Percentiles rank a stretch among this genome's conserved stretches.
Conservation (phyloP, 176 grass and related monocot species). For the Urochloa ruziziensis region DNA sequence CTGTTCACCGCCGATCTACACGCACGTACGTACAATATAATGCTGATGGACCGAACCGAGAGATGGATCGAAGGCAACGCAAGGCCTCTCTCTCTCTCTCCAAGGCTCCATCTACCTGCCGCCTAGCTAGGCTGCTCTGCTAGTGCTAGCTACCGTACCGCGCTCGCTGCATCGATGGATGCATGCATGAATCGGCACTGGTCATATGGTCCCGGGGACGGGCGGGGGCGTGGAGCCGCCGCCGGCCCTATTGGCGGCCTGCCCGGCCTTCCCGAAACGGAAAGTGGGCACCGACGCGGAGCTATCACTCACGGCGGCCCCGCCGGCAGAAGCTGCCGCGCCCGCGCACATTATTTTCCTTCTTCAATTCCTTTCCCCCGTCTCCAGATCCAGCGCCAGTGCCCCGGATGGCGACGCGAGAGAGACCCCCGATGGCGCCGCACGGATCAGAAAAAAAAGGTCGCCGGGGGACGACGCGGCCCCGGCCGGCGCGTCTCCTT, state of each 20-base stretch:
- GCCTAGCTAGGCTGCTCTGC: too few species aligned
- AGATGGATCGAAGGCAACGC: too few species aligned
- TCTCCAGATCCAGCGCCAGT: slow-evolving; percentile 35
- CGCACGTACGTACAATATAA: too few species aligned
- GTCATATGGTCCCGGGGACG: too few species aligned
- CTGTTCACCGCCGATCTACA: background rate
- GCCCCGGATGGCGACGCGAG: slow-evolving; percentile 21
- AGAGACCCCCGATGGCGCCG: background rate
- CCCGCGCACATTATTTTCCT: background rate
- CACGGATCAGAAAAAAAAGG: slow-evolving; percentile 4
- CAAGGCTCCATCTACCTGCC: background rate
- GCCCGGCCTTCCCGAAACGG: slow-evolving; percentile 42
- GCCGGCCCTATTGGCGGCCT: slow-evolving; percentile 9
- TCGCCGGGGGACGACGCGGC: background rate
- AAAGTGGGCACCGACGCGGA: slow-evolving; percentile 33
- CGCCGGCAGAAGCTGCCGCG: too few species aligned
- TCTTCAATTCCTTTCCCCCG: too few species aligned
- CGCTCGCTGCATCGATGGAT: background rate
- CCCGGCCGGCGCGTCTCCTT: too few species aligned
- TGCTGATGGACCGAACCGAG: background rate
- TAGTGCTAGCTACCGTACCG: too few species aligned
- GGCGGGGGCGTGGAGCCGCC: background rate
- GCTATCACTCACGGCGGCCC: background rate
- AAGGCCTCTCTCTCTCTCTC: too few species aligned
- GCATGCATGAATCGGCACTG: background rate